Conservation (phyloP, 2,329 filamentous ascomycete species). For the Phialophora chinensis region DNA sequence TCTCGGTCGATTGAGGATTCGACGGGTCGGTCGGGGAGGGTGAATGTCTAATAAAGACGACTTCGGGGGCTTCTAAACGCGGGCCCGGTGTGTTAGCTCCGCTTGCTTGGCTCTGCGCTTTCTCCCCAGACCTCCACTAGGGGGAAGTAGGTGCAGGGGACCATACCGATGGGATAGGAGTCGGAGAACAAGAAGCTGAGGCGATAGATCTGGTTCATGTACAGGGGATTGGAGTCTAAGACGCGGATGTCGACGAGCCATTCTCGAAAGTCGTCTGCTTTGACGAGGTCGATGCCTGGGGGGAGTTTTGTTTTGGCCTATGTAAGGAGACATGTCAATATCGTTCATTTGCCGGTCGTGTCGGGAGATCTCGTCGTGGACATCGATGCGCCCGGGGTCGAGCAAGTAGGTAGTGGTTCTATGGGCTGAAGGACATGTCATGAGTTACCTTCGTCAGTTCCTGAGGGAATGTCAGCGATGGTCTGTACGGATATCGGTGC, state of each 20-base stretch:
- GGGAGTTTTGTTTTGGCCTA: conserved; percentile 65
- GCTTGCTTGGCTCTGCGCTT: neutral
- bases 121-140: neutral
- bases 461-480: conserved; percentile 41
- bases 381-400: neutral
- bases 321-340: neutral
- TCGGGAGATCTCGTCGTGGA: neutral
- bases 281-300: conserved; percentile 76
- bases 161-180: conserved; percentile 85
- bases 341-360: neutral
- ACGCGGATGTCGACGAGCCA: conserved; percentile 94
- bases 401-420: neutral
- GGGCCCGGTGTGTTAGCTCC: neutral
- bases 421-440: neutral
- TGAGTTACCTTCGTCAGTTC: conserved; percentile 61
- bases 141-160: neutral
- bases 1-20: conserved; percentile 32
- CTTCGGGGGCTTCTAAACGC: conserved; percentile 85
- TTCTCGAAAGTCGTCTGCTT: conserved; percentile 81
- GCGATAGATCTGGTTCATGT: conserved; percentile 77
- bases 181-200: conserved; percentile 85
- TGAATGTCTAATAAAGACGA: conserved; percentile 76
- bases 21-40: conserved; percentile 46
- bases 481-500: neutral
- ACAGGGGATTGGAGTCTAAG: conserved; percentile 87